Percentiles rank a stretch among this genome's conserved stretches.
Evolutionary conservation across 352 stramenopile genomes (phyloP).

Genomic region (Halophytophthora polymorphica): DNA sequence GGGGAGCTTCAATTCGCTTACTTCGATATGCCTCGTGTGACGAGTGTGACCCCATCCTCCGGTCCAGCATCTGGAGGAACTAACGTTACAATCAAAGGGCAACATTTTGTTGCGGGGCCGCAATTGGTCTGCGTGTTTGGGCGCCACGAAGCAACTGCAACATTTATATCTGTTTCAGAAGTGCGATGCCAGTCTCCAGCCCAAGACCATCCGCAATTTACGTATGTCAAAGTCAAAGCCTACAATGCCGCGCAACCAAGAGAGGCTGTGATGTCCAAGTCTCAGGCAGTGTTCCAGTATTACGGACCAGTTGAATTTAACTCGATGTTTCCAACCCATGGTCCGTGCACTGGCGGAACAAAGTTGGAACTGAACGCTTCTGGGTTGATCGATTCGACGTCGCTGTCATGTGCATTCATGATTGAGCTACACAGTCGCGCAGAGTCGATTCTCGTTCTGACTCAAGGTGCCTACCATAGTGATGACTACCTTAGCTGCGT

Average conservation of each 20-base stretch:
- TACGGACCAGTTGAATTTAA: conserved; percentile 22
- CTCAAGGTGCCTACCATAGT: conserved; percentile 21
- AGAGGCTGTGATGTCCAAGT: conserved; percentile 25
- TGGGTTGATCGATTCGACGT: conserved; percentile 20
- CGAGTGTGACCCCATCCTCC: conserved; percentile 14
- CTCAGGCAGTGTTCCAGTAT: conserved; percentile 33
- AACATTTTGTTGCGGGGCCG: conserved; percentile 27
- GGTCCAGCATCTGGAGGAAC: conserved; percentile 36
- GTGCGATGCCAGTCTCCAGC: conserved; percentile 29
- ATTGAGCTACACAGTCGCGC: conserved; percentile 23
- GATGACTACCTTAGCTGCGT: conserved; percentile 25
- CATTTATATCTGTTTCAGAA: conserved; percentile 21
- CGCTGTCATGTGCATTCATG: conserved; percentile 35
- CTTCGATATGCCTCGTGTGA: conserved; percentile 25
- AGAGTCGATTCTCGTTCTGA: conserved; percentile 6
- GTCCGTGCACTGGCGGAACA: conserved; percentile 28
- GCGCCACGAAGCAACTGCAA: conserved; percentile 22
- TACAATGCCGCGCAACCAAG: conserved; percentile 12
- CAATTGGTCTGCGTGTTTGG: conserved; percentile 42
- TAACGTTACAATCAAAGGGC: conserved; percentile 28
- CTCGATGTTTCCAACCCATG: conserved; percentile 31
- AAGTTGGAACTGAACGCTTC: conserved; percentile 20
- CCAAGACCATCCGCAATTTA: conserved; percentile 9
- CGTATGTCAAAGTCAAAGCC: conserved; percentile 33
- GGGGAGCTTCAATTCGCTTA: conserved; percentile 17